Conservation (phyloP, 2,329 filamentous ascomycete genomes). For the Trichoderma atrobrunneum region DNA sequence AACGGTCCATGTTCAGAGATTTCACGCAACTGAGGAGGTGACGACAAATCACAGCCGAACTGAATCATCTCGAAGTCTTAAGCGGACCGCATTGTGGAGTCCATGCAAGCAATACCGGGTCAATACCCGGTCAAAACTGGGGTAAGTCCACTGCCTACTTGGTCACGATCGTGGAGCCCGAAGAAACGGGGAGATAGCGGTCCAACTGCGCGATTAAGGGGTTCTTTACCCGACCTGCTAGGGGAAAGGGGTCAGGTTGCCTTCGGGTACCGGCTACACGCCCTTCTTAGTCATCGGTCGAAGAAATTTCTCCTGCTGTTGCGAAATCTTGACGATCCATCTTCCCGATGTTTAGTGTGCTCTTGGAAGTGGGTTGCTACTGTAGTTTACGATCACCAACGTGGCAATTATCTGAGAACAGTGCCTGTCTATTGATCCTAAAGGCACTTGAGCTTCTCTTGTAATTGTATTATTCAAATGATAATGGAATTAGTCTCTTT, state of each 20-base stretch:
- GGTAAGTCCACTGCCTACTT: background rate
- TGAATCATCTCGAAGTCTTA: background rate
- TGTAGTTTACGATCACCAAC: background rate
- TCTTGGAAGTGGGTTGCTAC: background rate
- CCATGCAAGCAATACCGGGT: slow-evolving; percentile 1
- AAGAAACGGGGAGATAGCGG: background rate
- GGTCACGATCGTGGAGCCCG: slow-evolving; percentile 2
- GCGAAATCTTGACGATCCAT: slow-evolving; percentile 11
- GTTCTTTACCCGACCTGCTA: background rate
- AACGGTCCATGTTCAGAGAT: background rate
- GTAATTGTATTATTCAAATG: background rate
- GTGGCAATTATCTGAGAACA: background rate
- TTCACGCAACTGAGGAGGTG: background rate
- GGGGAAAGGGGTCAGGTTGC: background rate
- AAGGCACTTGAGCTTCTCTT: background rate
- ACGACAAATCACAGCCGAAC: slow-evolving; percentile 5
- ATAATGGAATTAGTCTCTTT: background rate
- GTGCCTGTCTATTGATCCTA: background rate
- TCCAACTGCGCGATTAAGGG: background rate
- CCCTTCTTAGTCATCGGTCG: background rate
- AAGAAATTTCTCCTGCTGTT: slow-evolving; percentile 7
- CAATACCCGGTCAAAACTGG: slow-evolving; percentile 4
- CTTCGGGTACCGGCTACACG: background rate
- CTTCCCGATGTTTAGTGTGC: background rate
- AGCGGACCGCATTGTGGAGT: slow-evolving; percentile 10